Percentiles rank a stretch among this genome's conserved stretches.
Evolutionary conservation across 192 early-diverging fungal genomes (phyloP).

Genomic region (Backusella sp.): DNA sequence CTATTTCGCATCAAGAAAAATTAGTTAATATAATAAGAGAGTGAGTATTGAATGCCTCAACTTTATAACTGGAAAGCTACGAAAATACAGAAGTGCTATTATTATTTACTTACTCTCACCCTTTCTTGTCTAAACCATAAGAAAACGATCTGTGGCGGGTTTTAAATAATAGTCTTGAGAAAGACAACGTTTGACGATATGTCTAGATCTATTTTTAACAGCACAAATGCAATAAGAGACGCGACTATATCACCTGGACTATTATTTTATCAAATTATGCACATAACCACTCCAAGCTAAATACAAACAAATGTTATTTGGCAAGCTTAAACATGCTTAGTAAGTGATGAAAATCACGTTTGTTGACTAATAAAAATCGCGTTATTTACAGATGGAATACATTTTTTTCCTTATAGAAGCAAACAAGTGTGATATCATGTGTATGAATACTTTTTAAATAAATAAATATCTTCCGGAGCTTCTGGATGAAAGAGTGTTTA

Average conservation of each 20-base stretch:
- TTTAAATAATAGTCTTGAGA: neutral
- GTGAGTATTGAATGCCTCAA: no score
- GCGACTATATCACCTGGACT: neutral
- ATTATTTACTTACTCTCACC: no score
- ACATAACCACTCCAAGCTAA: neutral
- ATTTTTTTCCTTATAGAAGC: neutral
- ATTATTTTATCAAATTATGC: neutral
- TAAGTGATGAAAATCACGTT: neutral
- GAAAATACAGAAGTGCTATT: no score
- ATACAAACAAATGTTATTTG: neutral
- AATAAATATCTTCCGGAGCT: neutral
- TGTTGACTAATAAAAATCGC: neutral
- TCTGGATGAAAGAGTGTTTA: neutral
- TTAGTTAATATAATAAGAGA: no score
- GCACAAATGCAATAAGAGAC: neutral
- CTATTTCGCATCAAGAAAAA: no score
- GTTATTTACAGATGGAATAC: neutral
- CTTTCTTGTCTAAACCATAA: no score
- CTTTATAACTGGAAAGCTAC: no score
- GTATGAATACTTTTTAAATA: neutral
- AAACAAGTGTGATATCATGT: neutral
- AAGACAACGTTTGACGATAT: neutral
- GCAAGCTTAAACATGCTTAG: neutral
- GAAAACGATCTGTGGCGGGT: neutral
- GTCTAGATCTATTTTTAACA: neutral